Base-by-base conservation (phyloP, 2,329 filamentous ascomycete genomes). In the Neofusicoccum kwambonambiense region DNA sequence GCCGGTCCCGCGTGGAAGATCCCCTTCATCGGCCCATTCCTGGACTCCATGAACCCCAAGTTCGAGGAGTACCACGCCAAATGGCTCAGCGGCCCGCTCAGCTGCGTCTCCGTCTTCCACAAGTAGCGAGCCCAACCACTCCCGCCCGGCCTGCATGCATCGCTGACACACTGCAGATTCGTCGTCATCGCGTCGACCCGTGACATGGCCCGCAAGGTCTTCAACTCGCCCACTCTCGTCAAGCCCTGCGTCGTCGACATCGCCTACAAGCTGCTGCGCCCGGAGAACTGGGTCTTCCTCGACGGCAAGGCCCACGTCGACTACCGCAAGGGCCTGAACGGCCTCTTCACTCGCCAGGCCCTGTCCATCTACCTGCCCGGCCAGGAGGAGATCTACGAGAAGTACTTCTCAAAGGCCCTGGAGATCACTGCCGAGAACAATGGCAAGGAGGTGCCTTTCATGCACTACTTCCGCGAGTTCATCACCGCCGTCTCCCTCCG, bases 81-180 rank as follows among this genome's bases (percentile, higher is more conserved):
- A 84, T 99, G 95, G 95, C 79, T 85, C 72, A 96, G 92, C 74
- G 95, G 91, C 52, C 89, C 91, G 54, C 84, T 99, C 71, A 97
- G 93, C 84, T 99, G 95, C 75, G 95, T 99, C 67, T 97, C 93
- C 2, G 93, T 99, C 73, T 99, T 99, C 83, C 95, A 99, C 87
- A 99, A 98, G 92, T 96, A 86, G 15, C 71, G 34, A 52, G n/a
- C 56, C 42, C n/a, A 15, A 12, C 9, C 22, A 12, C 6, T 1
- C 17, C 4, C 7, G 31, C 11, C 15, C 6, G 2, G 3, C 54
- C 9, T 41, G 41, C 39, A 31, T 15, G 7, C 9, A 13, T 22
- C 9, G 45, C 54, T 58, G n/a, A 65, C 6, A 51, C 64, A 35
- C 65, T 15, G 2, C 71, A 96, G 92, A 78, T 99, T 99, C 77